These are phyloP conservation scores for Pseudocercospora macadamiae DNA, from an alignment of 2,329 filamentous ascomycete species.

Conservation along the genomic window DNA sequence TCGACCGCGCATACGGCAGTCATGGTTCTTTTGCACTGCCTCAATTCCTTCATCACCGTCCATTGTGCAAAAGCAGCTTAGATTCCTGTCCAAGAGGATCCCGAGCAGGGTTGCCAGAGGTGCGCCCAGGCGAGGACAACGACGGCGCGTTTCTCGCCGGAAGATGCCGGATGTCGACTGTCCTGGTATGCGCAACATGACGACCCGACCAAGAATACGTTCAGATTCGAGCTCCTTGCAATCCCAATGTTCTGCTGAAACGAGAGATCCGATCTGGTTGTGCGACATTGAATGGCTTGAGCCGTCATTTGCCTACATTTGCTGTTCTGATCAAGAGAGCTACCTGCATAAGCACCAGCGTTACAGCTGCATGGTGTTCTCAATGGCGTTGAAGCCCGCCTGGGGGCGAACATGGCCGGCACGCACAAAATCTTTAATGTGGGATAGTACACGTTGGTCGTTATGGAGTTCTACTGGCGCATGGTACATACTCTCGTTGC, in stretches of 20 bases:
- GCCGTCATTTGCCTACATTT: slow-evolving; percentile 18
- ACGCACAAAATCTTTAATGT: too few relatives aligned
- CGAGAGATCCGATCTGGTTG: not conserved
- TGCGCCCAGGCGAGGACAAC: not conserved
- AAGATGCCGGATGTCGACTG: not conserved
- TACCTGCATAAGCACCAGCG: not conserved
- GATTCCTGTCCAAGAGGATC: slow-evolving; percentile 9
- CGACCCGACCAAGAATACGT: not conserved
- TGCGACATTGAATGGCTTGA: not conserved
- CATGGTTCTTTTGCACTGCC: slow-evolving; percentile 10
- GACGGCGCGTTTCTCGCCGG: not conserved
- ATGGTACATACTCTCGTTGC: too few relatives aligned
- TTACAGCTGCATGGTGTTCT: not conserved
- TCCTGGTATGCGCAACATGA: not conserved
- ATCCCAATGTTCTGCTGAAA: not conserved
- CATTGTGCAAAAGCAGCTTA: slow-evolving; percentile 5
- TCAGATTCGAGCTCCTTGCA: not conserved
- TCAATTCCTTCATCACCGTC: slow-evolving; percentile 11
- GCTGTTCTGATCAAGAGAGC: not conserved
- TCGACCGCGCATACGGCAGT: slow-evolving; percentile 22
- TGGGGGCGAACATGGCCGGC: too few relatives aligned
- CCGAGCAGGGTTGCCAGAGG: slow-evolving; percentile 8
- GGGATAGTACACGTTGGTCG: too few relatives aligned
- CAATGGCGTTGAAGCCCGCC: not conserved
- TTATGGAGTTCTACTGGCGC: too few relatives aligned